Percentiles rank a stretch among this genome's conserved stretches.
phyloP scores from a whole-genome alignment of 116 monocot species.

The Cymodocea nodosa region DNA sequence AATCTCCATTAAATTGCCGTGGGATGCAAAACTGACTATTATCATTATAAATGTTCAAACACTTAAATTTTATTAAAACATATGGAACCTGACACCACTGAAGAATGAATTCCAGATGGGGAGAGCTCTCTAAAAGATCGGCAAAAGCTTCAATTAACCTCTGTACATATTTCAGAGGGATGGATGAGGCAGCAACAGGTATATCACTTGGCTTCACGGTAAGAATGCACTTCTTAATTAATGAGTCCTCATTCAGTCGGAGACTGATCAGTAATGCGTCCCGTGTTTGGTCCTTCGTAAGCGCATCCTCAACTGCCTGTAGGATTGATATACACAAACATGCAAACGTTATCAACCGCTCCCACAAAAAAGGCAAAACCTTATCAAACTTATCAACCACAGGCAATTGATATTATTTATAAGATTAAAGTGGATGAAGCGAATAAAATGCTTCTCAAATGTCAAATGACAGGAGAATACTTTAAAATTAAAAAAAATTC shows the following conservation, averaged over 20 bases:
- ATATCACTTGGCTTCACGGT: slow-evolving; percentile 61
- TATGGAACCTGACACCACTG: slow-evolving; percentile 79
- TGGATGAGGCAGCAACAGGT: slow-evolving; percentile 46
- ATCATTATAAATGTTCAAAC: background rate
- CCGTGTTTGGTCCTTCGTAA: slow-evolving; percentile 38
- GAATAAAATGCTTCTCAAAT: no score
- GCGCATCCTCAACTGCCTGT: slow-evolving; percentile 76
- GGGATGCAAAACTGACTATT: background rate
- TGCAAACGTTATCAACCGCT: no score
- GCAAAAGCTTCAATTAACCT: slow-evolving; percentile 82
- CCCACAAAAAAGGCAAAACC: no score
- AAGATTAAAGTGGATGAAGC: no score
- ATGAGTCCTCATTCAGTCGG: slow-evolving; percentile 88
- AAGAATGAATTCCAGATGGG: slow-evolving; percentile 87
- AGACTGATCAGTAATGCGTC: slow-evolving; percentile 82
- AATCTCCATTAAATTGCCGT: background rate
- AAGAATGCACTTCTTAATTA: slow-evolving; percentile 86
- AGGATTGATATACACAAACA: background rate
- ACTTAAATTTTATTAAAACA: background rate
- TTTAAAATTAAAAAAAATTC: no score
- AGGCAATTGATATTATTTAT: no score
- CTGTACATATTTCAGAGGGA: slow-evolving; percentile 79
- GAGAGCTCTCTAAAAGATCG: slow-evolving; percentile 78
- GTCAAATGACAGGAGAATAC: no score
- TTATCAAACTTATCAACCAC: no score